Base-by-base conservation (phyloP, 208 protist species). In the Acanthamoeba polyphaga region DNA sequence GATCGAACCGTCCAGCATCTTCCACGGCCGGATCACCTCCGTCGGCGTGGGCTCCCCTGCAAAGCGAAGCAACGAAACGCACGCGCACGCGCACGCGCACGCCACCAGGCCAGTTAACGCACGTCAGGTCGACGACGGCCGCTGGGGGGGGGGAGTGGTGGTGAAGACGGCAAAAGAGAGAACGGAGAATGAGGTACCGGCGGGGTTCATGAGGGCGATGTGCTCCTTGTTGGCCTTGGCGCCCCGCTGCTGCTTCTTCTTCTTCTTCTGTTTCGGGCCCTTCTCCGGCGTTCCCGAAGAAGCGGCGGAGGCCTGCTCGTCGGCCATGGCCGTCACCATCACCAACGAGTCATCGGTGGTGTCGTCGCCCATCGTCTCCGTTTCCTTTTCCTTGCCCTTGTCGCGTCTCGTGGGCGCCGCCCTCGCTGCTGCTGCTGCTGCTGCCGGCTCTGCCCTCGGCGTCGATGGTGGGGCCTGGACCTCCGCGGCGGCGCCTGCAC, bases 1-100 rank as follows among this genome's bases (percentile, higher is more conserved):
- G 24, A 87, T 87, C 15, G 43, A 64, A 6, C 78, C 78, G 46
- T 87, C 78, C 49, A 87, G 49, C 53, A 62, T 62, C 49, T 87
- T 87, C 78, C 78, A 87, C 46, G 53, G 43, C 49, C 53, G 1
- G 46, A 87, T 62, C 46, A 87, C 78, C 24, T 87, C 78, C 46
- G 43, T 87, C 49, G 10, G 7, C 13, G 27, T 32, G 8, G n/a
- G 70, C 32, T 78, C 70, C 29, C 12, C 70, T 78, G 27, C 32
- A 24, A 9, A 15, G 5, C 13, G 34, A 38, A 38, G 7, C 32
- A 34, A 27, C 24, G 9, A 29, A 72, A 24, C 55, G 55, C 4
- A 1, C 12, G 1, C 55, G 19, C 62, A 2, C 34, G n/a, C n/a
- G n/a, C 34, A 38, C 34, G 34, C 34, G 2, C 34, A 38, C 34